Evolutionary conservation across 139 green algal species (phyloP).

Genomic region (Micractinium conductrix): DNA sequence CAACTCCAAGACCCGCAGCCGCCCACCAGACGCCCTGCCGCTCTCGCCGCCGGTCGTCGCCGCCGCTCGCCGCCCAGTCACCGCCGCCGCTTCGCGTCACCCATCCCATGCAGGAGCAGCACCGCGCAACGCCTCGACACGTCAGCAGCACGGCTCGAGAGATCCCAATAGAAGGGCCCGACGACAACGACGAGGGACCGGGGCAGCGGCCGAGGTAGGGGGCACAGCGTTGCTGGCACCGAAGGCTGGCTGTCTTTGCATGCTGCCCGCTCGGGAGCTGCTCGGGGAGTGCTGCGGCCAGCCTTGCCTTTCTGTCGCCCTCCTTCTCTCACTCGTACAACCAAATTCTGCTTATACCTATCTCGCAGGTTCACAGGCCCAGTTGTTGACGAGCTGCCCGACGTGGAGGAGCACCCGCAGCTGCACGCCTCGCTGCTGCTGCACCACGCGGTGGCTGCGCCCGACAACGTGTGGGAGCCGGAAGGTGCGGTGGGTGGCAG

Average conservation of each 20-base stretch:
- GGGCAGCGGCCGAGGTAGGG: not conserved
- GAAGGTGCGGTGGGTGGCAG: not conserved
- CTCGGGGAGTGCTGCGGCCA: no score
- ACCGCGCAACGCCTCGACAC: no score
- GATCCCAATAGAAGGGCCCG: conserved; percentile 15
- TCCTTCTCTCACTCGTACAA: not conserved
- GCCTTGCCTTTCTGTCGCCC: not conserved
- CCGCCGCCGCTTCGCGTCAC: not conserved
- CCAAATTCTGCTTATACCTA: not conserved
- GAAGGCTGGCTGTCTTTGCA: not conserved
- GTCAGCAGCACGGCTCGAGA: not conserved
- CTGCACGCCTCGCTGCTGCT: not conserved
- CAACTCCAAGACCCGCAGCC: not conserved
- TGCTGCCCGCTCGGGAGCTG: not conserved
- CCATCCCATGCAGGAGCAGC: not conserved
- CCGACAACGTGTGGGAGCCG: not conserved
- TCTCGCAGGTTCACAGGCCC: not conserved
- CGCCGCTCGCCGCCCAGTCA: not conserved
- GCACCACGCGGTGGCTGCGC: not conserved
- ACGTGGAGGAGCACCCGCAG: not conserved
- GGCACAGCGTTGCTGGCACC: not conserved
- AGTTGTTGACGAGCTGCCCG: conserved; percentile 11
- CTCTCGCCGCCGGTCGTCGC: no score
- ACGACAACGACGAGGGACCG: not conserved
- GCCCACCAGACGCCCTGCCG: no score